Percentiles rank a stretch among this genome's conserved stretches.
These are phyloP conservation scores for Curvularia hawaiiensis DNA, from an alignment of 2,329 filamentous ascomycete species.

Conservation along the genomic window DNA sequence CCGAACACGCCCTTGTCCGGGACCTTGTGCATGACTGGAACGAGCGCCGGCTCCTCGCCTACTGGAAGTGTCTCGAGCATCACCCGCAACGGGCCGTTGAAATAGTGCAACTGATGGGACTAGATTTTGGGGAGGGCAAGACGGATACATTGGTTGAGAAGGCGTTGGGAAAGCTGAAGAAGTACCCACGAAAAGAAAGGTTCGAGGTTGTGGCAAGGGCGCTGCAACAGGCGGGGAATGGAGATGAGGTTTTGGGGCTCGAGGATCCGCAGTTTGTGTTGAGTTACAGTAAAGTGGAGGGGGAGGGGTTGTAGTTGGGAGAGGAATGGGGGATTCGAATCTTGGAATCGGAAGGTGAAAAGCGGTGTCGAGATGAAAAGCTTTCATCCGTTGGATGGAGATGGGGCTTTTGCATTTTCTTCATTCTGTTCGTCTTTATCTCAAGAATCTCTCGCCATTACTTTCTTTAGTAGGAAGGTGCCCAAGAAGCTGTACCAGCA, in stretches of 20 bases:
- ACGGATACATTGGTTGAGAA: background rate
- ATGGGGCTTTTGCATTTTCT: too few relatives aligned
- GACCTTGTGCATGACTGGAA: slow-evolving; percentile 2
- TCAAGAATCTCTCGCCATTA: too few relatives aligned
- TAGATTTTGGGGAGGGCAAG: background rate
- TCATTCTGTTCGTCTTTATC: too few relatives aligned
- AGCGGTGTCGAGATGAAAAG: too few relatives aligned
- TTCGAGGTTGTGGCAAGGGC: background rate
- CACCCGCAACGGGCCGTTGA: background rate
- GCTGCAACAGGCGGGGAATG: background rate
- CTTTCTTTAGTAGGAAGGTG: too few relatives aligned
- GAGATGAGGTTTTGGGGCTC: background rate
- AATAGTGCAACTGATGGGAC: background rate
- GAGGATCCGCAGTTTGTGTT: background rate
- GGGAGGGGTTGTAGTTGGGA: background rate
- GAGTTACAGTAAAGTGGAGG: background rate
- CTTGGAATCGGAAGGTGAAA: too few relatives aligned
- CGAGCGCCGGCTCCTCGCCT: background rate
- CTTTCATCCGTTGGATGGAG: too few relatives aligned
- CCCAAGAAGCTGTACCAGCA: too few relatives aligned
- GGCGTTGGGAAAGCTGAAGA: background rate
- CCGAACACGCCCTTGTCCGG: background rate
- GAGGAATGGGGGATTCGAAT: background rate
- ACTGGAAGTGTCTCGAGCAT: background rate
- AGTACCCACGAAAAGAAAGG: background rate